Base-by-base conservation (phyloP, 176 grass and related monocot genomes). In the Avena sativa region DNA sequence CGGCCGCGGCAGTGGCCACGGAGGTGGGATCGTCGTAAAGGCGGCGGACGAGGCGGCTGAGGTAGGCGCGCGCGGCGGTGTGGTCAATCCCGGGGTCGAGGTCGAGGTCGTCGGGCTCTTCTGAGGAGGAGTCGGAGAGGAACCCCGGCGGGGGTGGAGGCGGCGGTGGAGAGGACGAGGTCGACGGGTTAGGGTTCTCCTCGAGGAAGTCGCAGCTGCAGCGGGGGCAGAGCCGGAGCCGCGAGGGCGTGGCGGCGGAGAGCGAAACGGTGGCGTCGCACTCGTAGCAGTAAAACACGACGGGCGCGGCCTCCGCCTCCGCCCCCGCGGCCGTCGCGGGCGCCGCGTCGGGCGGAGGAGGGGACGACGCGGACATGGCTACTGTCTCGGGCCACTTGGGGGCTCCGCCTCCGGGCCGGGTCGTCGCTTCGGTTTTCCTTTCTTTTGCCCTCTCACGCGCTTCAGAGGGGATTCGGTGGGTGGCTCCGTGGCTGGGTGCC, bases 201-300 rank as follows among this genome's bases (percentile, higher is more conserved):
- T 91, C 87, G 32, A 98, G 76, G 86, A 88, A 93, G 9, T 84
- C 89, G 72, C 83, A 21, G 12, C 70, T 79, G 86, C 95, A 98
- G 34, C 81, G 71, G 49, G 96, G 96, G 86, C 96, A 98, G 70
- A 87, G 16, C 10, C 52, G 83, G 4, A 23, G 79, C 11, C 73
- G 28, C 17, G 87, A 28, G 57, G 85, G 25, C 20, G 23, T 61
- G 20, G 43, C 40, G 12, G n/a, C 25, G 17, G 86, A 86, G 12
- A 90, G 71, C n/a, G 86, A 38, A 4, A 90, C 83, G 88, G 62
- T 82, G 26, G 78, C 40, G 10, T 81, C 49, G 83, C 93, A 95
- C 76, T 84, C 88, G 83, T 92, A 58, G 88, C 93, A 95, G 86
- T 80, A 92, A 76, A 88, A 76, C 47, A 55, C 28, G 19, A 26